phyloP scores from a whole-genome alignment of 225 moss, liverwort and hornwort genomes.

The Physcomitrium patens region DNA sequence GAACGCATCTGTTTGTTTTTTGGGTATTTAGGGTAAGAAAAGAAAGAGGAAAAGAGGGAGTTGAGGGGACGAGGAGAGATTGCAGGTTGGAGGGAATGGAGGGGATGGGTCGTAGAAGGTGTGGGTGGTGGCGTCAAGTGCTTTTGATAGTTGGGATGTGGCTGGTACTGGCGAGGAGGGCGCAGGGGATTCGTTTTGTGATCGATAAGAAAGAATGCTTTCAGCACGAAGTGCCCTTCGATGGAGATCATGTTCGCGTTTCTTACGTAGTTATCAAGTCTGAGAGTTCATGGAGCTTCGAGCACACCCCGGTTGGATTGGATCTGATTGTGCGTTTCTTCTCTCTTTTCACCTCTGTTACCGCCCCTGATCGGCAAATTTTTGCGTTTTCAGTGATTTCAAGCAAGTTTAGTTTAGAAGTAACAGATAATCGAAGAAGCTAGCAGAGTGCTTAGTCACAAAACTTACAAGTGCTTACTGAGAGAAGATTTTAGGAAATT shows the following conservation, averaged over 20 bases:
- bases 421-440: not conserved
- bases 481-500: too few relatives aligned
- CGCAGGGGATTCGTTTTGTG: slow-evolving; percentile 72
- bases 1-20: not conserved
- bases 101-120: not conserved
- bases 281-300: slow-evolving; percentile 66
- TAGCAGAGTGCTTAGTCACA: not conserved
- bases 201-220: slow-evolving; percentile 88
- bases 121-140: slow-evolving; percentile 12
- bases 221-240: slow-evolving; percentile 64
- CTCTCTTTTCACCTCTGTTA: not conserved
- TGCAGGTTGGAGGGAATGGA: slow-evolving; percentile 21
- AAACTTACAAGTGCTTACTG: too few relatives aligned
- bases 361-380: not conserved
- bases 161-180: slow-evolving; percentile 19
- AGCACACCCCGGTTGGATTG: slow-evolving; percentile 57
- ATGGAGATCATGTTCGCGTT: slow-evolving; percentile 65
- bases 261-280: slow-evolving; percentile 89
- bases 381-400: not conserved
- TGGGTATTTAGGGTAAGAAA: not conserved
- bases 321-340: slow-evolving; percentile 63
- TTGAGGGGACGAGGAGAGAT: too few relatives aligned
- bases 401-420: not conserved
- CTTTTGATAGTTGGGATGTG: slow-evolving; percentile 13
- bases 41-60: not conserved